Conservation (phyloP, 148 eudicot genomes). For the Amaranthus palmeri region DNA sequence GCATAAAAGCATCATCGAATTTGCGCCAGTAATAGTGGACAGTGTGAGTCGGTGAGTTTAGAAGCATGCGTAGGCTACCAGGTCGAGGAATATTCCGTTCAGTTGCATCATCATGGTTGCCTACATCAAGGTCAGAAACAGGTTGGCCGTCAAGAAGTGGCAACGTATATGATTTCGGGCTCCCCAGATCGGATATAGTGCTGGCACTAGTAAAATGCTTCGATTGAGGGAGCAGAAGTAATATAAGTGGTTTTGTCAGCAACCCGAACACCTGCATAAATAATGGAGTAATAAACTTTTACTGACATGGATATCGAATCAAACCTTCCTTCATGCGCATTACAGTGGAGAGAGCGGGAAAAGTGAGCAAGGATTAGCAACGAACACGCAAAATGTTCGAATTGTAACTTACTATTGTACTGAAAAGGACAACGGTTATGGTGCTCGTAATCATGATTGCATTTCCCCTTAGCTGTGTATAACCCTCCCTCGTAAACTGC, state of each 20-base stretch:
- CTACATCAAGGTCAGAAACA: slow-evolving; percentile 32
- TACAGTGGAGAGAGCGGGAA: too few species aligned
- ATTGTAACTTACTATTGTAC: slow-evolving; percentile 55
- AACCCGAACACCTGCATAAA: slow-evolving; percentile 75
- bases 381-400: background rate
- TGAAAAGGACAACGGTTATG: slow-evolving; percentile 64
- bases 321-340: background rate
- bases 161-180: slow-evolving; percentile 43
- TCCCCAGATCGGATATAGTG: slow-evolving; percentile 46
- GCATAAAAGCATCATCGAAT: slow-evolving; percentile 62
- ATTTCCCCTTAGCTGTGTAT: slow-evolving; percentile 55
- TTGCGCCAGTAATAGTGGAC: slow-evolving; percentile 67
- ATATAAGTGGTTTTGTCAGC: slow-evolving; percentile 72
- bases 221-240: slow-evolving; percentile 46
- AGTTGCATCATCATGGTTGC: slow-evolving; percentile 7
- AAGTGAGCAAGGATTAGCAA: too few species aligned
- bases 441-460: slow-evolving; percentile 86
- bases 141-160: slow-evolving; percentile 50
- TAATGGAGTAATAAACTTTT: background rate
- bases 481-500: slow-evolving; percentile 76
- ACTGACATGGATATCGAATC: background rate
- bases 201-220: slow-evolving; percentile 32
- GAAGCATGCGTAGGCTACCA: slow-evolving; percentile 46
- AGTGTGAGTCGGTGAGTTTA: slow-evolving; percentile 58
- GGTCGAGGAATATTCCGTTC: slow-evolving; percentile 30